A percentile compares a stretch with the other conserved stretches of the same genome.
Conservation (phyloP, 2,329 filamentous ascomycete genomes). For the Phyllosticta paracitricarpa region DNA sequence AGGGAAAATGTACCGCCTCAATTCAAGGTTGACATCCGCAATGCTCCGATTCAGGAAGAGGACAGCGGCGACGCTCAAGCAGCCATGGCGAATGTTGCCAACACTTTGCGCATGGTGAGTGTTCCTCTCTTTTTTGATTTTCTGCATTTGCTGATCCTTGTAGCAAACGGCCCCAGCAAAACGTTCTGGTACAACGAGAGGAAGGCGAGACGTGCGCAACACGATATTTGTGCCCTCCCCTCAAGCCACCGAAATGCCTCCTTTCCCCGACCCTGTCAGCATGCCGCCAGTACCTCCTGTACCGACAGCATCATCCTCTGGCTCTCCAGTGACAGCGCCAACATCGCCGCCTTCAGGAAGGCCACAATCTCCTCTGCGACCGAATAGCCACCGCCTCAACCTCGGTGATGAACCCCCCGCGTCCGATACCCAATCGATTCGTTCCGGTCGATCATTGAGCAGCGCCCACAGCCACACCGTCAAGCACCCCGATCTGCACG, state of each 20-base stretch:
- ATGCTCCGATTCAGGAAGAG: conserved; percentile 69
- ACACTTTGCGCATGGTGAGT: conserved; percentile 52
- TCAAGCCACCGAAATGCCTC: conserved; percentile 8
- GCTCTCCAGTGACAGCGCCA: conserved; percentile 17
- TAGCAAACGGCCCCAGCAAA: conserved; percentile 47
- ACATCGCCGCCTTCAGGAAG: conserved; percentile 10
- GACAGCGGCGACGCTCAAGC: conserved; percentile 62
- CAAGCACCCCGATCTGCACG: conserved; percentile 72
- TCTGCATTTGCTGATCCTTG: conserved; percentile 15
- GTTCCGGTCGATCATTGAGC: conserved; percentile 73
- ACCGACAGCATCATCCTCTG: conserved; percentile 5
- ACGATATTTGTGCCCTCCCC: conserved; percentile 60
- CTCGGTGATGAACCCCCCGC: conserved; percentile 47
- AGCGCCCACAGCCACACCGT: conserved; percentile 51
- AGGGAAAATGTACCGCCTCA: conserved; percentile 34
- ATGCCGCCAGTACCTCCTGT: conserved; percentile 14
- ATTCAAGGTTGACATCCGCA: conserved; percentile 73
- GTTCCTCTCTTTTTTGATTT: not conserved
- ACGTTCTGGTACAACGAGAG: conserved; percentile 63
- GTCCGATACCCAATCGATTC: conserved; percentile 85
- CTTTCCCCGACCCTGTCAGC: conserved; percentile 11
- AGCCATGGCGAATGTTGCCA: conserved; percentile 65
- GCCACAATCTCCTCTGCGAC: conserved; percentile 12
- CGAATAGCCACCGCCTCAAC: conserved; percentile 12
- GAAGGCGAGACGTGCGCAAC: conserved; percentile 83